Conservation (phyloP, 2,329 filamentous ascomycete species). For the Pseudopyrenochaeta lycopersici region DNA sequence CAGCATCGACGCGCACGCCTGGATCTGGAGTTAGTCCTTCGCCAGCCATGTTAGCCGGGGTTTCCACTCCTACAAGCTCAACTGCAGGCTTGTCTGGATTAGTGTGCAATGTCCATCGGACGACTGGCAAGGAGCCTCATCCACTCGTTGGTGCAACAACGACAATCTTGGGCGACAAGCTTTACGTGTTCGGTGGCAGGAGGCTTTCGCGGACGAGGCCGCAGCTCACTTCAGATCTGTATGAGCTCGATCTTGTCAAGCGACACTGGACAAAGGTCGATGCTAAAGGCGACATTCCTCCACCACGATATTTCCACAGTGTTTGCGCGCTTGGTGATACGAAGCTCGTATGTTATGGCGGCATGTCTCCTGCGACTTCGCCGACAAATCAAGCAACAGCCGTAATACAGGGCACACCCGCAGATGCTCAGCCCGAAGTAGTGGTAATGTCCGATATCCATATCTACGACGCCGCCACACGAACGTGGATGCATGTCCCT, state of each 20-base stretch:
- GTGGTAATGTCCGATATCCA: conserved; percentile 98
- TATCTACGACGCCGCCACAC: conserved; percentile 86
- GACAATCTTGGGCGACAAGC: conserved; percentile 91
- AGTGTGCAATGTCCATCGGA: conserved; percentile 77
- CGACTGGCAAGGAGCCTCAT: conserved; percentile 89
- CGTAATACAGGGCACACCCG: conserved; percentile 46
- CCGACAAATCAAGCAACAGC: conserved; percentile 47
- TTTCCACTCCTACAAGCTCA: conserved; percentile 51
- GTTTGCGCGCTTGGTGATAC: conserved; percentile 93
- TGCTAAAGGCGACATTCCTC: conserved; percentile 82
- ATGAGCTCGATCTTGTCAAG: conserved; percentile 89
- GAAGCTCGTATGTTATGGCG: conserved; percentile 96
- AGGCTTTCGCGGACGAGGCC: conserved; percentile 85
- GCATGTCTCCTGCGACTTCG: conserved; percentile 84
- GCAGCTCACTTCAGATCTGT: conserved; percentile 87
- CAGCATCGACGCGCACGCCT: conserved; percentile 46
- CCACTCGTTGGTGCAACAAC: conserved; percentile 94
- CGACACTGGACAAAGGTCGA: conserved; percentile 94
- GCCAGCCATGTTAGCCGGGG: conserved; percentile 47
- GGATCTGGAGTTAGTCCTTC: conserved; percentile 58
- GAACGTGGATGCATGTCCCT: conserved; percentile 84
- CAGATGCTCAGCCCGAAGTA: conserved; percentile 81
- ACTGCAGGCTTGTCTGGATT: conserved; percentile 71
- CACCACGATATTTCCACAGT: conserved; percentile 95
- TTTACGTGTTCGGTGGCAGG: conserved; percentile 95